A percentile compares a stretch with the other conserved stretches of the same genome.
These are phyloP conservation scores for Lactifluus volemus DNA, from an alignment of 768 basidiomycete species.

Conservation along the genomic window DNA sequence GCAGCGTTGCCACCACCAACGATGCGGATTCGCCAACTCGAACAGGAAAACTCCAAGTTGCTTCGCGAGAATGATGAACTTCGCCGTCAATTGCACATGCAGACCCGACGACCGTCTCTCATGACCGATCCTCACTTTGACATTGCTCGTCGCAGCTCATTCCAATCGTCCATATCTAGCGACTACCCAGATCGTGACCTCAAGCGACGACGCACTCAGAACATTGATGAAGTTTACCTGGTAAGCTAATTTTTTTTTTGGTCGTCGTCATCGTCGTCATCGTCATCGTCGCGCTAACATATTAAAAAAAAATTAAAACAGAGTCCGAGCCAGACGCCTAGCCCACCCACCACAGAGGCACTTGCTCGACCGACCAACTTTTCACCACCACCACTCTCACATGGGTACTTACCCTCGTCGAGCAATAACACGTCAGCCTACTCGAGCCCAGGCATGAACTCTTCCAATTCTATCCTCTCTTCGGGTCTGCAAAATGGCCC, in stretches of 20 bases:
- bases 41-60: slow-evolving; percentile 67
- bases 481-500: slow-evolving; percentile 13
- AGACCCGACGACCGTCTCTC: slow-evolving; percentile 18
- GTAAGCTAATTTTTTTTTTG: slow-evolving; percentile 10
- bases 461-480: slow-evolving; percentile 13
- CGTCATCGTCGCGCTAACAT: no score
- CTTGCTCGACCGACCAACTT: slow-evolving; percentile 17
- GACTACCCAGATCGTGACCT: slow-evolving; percentile 20
- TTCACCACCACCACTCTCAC: slow-evolving; percentile 20
- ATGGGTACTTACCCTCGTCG: slow-evolving; percentile 13
- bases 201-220: slow-evolving; percentile 25
- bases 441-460: slow-evolving; percentile 15
- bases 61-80: slow-evolving; percentile 68
- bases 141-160: slow-evolving; percentile 14
- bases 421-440: slow-evolving; percentile 15
- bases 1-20: slow-evolving; percentile 63
- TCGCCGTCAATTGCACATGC: slow-evolving; percentile 46
- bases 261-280: no score
- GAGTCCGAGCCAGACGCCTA: slow-evolving; percentile 24
- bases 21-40: slow-evolving; percentile 70
- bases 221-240: slow-evolving; percentile 24
- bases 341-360: slow-evolving; percentile 24
- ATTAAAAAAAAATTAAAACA: not conserved
- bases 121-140: slow-evolving; percentile 20
- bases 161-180: slow-evolving; percentile 20